Percentiles rank a stretch among this genome's conserved stretches.
Evolutionary conservation across 345 rosid genomes (phyloP).

Genomic region (Geranium brycei): DNA sequence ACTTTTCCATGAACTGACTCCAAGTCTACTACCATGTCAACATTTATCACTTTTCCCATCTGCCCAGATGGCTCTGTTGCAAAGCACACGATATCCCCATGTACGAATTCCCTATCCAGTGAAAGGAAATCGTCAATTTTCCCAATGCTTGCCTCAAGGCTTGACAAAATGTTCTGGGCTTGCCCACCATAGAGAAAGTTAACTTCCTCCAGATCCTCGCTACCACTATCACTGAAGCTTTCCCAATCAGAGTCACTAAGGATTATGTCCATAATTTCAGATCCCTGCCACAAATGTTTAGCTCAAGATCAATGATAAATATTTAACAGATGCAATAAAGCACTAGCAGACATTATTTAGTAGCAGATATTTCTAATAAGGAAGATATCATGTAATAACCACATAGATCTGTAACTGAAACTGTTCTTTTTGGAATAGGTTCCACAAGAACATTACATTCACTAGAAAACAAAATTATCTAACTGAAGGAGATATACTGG

Average conservation of each 20-base stretch:
- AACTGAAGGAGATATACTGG: too few relatives aligned
- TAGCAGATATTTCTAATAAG: too few relatives aligned
- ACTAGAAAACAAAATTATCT: too few relatives aligned
- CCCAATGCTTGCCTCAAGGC: slow-evolving; percentile 68
- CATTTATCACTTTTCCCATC: slow-evolving; percentile 55
- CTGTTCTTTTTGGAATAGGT: too few relatives aligned
- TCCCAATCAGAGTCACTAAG: slow-evolving; percentile 82
- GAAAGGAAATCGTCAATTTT: slow-evolving; percentile 87
- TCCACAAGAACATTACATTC: too few relatives aligned
- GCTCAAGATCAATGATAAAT: background rate
- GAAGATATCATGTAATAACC: too few relatives aligned
- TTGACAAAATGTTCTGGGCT: slow-evolving; percentile 59
- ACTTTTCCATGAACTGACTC: slow-evolving; percentile 48
- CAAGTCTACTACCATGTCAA: slow-evolving; percentile 47
- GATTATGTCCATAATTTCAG: slow-evolving; percentile 42
- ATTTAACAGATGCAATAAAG: background rate
- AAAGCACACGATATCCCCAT: slow-evolving; percentile 68
- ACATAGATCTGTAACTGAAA: too few relatives aligned
- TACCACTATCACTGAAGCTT: slow-evolving; percentile 53
- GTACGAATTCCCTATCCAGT: slow-evolving; percentile 57
- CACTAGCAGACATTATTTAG: background rate
- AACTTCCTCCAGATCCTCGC: slow-evolving; percentile 58
- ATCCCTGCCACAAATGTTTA: slow-evolving; percentile 2
- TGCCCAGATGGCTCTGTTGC: slow-evolving; percentile 56
- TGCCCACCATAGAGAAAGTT: slow-evolving; percentile 42